These are phyloP conservation scores for Plasmodium gonderi DNA, from an alignment of 169 alveolate species.

Conservation along the genomic window DNA sequence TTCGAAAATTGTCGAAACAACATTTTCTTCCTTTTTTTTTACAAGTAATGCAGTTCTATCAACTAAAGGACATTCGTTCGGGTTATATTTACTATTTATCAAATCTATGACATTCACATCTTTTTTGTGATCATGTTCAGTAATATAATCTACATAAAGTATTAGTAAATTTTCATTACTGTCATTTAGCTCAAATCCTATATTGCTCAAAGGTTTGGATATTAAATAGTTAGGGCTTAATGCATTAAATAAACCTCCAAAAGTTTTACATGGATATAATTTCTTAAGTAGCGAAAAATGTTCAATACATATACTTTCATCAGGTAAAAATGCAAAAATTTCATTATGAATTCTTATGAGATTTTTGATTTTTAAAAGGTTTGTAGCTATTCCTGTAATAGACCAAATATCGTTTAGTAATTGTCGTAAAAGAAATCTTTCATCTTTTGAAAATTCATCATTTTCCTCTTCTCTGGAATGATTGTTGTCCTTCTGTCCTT, in stretches of 20 bases:
- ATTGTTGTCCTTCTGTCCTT: slow-evolving; percentile 5
- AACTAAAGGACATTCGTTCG: slow-evolving; percentile 58
- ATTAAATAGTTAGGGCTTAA: slow-evolving; percentile 44
- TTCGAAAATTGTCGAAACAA: slow-evolving; percentile 53
- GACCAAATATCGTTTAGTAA: slow-evolving; percentile 68
- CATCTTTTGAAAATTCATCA: slow-evolving; percentile 64
- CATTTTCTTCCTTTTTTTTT: slow-evolving; percentile 32
- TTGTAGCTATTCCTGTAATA: slow-evolving; percentile 69
- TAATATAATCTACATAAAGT: slow-evolving; percentile 60
- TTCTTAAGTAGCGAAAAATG: slow-evolving; percentile 60
- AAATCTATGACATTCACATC: slow-evolving; percentile 38
- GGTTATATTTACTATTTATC: slow-evolving; percentile 47
- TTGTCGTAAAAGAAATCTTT: slow-evolving; percentile 42
- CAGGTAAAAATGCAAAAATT: slow-evolving; percentile 74
- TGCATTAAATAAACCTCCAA: slow-evolving; percentile 73
- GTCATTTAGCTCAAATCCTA: slow-evolving; percentile 69
- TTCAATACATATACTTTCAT: slow-evolving; percentile 71
- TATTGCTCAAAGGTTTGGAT: slow-evolving; percentile 41
- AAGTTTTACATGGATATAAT: slow-evolving; percentile 67
- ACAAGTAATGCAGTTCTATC: slow-evolving; percentile 54
- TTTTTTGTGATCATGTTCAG: slow-evolving; percentile 59
- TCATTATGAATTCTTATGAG: slow-evolving; percentile 52
- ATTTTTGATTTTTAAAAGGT: slow-evolving; percentile 61
- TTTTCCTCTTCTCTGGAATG: slow-evolving; percentile 15
- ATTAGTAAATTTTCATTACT: slow-evolving; percentile 46